These are phyloP conservation scores for Cutaneotrichosporon spelunceum DNA, from an alignment of 1,284 basidiomycete genomes.

Conservation along the genomic window DNA sequence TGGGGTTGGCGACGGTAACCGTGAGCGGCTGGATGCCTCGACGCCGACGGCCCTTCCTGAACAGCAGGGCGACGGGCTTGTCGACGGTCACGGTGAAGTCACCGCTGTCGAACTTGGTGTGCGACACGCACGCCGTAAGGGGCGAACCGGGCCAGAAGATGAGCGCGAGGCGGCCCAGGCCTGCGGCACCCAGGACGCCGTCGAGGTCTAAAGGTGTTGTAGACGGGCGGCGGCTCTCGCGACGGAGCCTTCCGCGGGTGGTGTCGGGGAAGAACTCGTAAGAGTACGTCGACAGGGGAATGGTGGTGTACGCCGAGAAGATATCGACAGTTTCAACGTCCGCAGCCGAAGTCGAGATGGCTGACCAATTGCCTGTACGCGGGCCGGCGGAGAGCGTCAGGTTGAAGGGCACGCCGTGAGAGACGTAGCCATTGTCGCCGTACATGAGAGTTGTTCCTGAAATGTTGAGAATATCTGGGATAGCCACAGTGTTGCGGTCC, in stretches of 20 bases:
- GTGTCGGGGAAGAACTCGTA: constrained; percentile 61
- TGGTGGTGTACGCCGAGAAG: constrained; percentile 58
- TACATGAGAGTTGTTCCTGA: constrained; percentile 32
- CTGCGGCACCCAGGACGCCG: constrained; percentile 23
- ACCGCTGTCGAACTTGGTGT: constrained; percentile 26
- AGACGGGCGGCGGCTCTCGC: constrained; percentile 17
- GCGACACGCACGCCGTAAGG: constrained; percentile 17
- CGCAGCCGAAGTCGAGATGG: constrained; percentile 61
- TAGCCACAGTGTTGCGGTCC: constrained; percentile 46
- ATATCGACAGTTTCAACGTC: constrained; percentile 59
- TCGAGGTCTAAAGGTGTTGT: constrained; percentile 12
- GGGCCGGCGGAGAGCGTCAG: constrained; percentile 55
- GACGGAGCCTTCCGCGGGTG: constrained; percentile 11
- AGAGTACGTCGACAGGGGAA: constrained; percentile 47
- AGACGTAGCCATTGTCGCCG: constrained; percentile 35
- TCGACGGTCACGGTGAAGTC: constrained; percentile 53
- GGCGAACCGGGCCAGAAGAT: constrained; percentile 26
- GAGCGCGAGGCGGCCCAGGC: constrained; percentile 20
- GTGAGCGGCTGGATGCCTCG: constrained; percentile 23
- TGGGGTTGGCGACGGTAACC: constrained; percentile 62
- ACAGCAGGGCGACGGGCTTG: constrained; percentile 55
- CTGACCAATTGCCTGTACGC: constrained; percentile 61
- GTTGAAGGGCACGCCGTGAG: constrained; percentile 33
- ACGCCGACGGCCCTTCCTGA: constrained; percentile 32
- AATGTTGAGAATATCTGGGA: neutral